phyloP scores from a whole-genome alignment of 495 filamentous ascomycete genomes.

The Xylaria scruposa region DNA sequence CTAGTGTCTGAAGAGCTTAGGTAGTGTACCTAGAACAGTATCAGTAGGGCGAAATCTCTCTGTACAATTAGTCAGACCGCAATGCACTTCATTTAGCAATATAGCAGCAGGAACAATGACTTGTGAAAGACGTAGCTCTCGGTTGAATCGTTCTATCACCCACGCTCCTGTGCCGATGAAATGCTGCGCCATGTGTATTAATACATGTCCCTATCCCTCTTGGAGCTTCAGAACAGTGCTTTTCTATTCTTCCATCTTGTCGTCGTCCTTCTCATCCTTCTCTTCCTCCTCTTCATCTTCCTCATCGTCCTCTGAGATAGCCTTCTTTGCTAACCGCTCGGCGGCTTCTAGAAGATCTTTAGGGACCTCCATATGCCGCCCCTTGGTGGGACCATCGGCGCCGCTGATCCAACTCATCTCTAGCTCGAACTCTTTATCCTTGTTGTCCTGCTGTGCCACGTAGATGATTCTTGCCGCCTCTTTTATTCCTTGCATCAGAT shows the following conservation, averaged over 20 bases:
- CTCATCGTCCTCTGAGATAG: conserved; percentile 76
- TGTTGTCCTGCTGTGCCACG: conserved; percentile 93
- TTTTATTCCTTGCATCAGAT: conserved; percentile 86
- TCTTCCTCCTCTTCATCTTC: conserved; percentile 63
- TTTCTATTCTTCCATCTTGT: conserved; percentile 78
- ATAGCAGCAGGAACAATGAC: background rate
- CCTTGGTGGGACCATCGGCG: conserved; percentile 83
- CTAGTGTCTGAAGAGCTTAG: conserved; percentile 6
- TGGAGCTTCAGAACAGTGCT: background rate
- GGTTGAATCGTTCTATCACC: conserved; percentile 20
- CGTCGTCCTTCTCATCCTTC: conserved; percentile 53
- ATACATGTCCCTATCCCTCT: conserved; percentile 17
- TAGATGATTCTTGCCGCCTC: conserved; percentile 97
- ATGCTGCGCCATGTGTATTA: conserved; percentile 21
- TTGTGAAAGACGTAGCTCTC: conserved; percentile 16
- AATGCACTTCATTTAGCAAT: conserved; percentile 8
- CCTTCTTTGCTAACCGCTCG: conserved; percentile 82
- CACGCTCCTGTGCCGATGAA: conserved; percentile 17
- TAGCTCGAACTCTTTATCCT: conserved; percentile 97
- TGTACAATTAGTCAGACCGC: conserved; percentile 13
- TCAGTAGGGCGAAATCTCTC: conserved; percentile 17
- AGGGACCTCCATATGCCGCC: conserved; percentile 89
- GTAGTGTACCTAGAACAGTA: conserved; percentile 22
- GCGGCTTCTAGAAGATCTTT: conserved; percentile 89
- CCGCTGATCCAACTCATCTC: conserved; percentile 98